Base-by-base conservation (phyloP, 495 filamentous ascomycete species). In the Cenococcum geophilum region DNA sequence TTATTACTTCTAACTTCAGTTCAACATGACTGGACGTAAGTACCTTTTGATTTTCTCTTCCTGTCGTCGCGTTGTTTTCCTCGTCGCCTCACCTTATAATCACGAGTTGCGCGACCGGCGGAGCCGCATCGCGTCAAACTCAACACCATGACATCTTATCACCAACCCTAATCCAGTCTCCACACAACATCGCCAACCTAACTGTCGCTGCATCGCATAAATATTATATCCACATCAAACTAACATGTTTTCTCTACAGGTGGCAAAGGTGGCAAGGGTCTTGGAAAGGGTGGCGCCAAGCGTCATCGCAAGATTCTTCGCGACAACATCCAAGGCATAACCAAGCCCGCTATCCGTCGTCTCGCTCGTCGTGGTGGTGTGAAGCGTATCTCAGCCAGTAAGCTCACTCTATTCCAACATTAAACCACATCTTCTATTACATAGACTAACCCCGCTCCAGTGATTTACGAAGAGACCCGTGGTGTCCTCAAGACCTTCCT, bases 281-380 rank as follows among this genome's bases (percentile, higher is more conserved):
- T 86, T 75, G 83, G 83, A 72, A 97, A 97, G 81, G 92, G 92
- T 74, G 91, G 95, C 70, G 92, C 92, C 81, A 97, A 97, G 88
- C 92, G 92, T 78, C 91, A 96, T 78, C 87, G 93, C 71, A 98
- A 97, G 87, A 97, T 98, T 81, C 83, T 98, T 75, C 90, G 92
- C 76, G 92, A 97, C 87, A 97, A 97, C 87, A 96, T 97, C 76
- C 92, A 97, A 74, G 84, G 84, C 73, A 86, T 87, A 74, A 87
- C 84, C 72, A 86, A 86, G 77, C 83, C 84, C 62, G 84, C 83
- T 59, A 86, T 87, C 73, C 83, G 83, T 58, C 83, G 83, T 84
- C 80, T 83, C 56, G 82, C 78, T 48, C 80, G 78, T 63, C 80
- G 79, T 82, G 77, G 79, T 53, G 80, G 80, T 78, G 80, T 83